These are phyloP conservation scores for Myriosclerotinia duriaeana DNA, from an alignment of 2,329 filamentous ascomycete genomes.

Conservation along the genomic window DNA sequence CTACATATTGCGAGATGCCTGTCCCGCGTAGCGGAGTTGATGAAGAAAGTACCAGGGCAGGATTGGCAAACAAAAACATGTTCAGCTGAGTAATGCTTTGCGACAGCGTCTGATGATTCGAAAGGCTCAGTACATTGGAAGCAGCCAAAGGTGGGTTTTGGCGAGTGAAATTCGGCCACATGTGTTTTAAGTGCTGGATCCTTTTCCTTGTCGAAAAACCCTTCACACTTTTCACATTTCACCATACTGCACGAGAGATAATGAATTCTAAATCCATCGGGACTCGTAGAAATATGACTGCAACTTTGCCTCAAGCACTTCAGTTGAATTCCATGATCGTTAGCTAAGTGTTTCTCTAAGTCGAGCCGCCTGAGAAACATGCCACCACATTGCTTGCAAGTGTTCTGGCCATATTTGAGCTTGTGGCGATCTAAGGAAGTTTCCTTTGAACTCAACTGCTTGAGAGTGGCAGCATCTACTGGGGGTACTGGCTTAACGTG, in stretches of 20 bases:
- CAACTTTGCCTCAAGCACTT: neutral
- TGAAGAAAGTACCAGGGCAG: neutral
- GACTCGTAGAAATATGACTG: neutral
- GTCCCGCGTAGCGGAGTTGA: neutral
- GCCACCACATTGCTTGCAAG: neutral
- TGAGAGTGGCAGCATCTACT: neutral
- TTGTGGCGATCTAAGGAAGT: neutral
- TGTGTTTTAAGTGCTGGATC: neutral
- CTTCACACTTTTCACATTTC: slow-evolving; percentile 2
- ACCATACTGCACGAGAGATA: neutral
- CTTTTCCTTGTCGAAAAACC: neutral
- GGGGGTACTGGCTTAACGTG: neutral
- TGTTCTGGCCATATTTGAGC: neutral
- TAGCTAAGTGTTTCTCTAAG: neutral
- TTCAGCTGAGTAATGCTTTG: neutral
- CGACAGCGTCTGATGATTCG: neutral
- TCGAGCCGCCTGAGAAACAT: slow-evolving; percentile 5
- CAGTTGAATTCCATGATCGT: neutral
- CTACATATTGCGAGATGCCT: neutral
- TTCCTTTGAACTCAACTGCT: neutral
- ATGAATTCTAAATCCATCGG: neutral
- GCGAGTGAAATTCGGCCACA: neutral
- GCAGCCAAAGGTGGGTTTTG: neutral
- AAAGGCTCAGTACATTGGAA: slow-evolving; percentile 3
- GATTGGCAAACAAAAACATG: slow-evolving; percentile 10